Base-by-base conservation (phyloP, 1,139 yeast genomes). In the Pichia sp. region DNA sequence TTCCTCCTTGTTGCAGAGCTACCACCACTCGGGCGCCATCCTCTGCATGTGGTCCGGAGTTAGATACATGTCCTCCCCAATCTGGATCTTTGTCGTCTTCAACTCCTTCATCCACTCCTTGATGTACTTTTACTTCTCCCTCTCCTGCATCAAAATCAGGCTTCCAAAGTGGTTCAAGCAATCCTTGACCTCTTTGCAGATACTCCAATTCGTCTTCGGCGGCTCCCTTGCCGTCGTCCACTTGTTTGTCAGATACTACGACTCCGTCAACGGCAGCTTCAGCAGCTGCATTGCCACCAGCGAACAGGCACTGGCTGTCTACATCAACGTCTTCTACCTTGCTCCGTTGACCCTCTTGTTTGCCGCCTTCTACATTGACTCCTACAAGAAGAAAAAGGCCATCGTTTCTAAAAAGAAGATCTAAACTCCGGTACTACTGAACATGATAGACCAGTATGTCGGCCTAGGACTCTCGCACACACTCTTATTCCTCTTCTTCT, bases 11-110 rank as follows among this genome's bases (percentile, higher is more conserved):
- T 75, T 85, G 63, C 92, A 85, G 70, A 82, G 88, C 58, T 85
- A 85, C 70, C 92, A 85, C 67, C 93, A 86, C 67, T 81, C 92
- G 2, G 93, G 92, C 43, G 93, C 93, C 50, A 85, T 85, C 85
- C 74, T 85, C 72, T 84, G 89, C 62, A 85, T 85, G 92, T 85
- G 90, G 90, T 81, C 87, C 2, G 93, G 92, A 3, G 79, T 84
- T 56, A 73, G 92, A 56, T 86, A 73, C 68, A 80, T 81, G 56
- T 80, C 89, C 11, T 89, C 90, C 10, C 92, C 92, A 44, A 85
- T 85, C 66, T 85, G 92, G 93, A 82, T 85, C 61, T 85, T 85
- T 70, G 90, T 85, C 53, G 89, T 84, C 31, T 86, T 85, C 79
- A 86, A 85, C 74, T 84, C 90, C 13, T 81, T 85, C 66, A 84